Conservation (phyloP, 176 grass and related monocot genomes). For the Lolium rigidum region DNA sequence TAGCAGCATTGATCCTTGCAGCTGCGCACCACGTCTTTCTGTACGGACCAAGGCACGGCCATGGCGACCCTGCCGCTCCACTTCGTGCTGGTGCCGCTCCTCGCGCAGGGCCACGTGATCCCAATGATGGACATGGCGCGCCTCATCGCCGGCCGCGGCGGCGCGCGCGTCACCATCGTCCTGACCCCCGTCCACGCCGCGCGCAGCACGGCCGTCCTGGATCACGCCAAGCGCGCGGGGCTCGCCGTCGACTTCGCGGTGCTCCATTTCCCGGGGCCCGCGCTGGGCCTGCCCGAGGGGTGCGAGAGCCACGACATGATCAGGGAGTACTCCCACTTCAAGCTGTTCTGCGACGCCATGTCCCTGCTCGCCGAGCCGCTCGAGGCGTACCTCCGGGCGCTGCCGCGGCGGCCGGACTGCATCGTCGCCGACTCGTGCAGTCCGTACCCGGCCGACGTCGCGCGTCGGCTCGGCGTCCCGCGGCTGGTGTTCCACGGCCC, state of each 20-base stretch:
- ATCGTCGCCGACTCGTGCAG: constrained; percentile 39
- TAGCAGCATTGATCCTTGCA: background rate
- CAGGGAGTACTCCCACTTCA: background rate
- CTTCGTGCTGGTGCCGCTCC: constrained; percentile 61
- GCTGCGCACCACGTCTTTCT: background rate
- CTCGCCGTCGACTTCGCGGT: constrained; percentile 52
- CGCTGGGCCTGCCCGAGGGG: constrained; percentile 47
- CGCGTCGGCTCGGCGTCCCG: constrained; percentile 33
- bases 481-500: constrained; percentile 49
- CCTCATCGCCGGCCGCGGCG: constrained; percentile 42
- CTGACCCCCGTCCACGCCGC: constrained; percentile 50
- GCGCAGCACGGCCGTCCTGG: constrained; percentile 43
- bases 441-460: constrained; percentile 36
- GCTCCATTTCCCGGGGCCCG: constrained; percentile 47
- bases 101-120: constrained; percentile 69
- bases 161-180: constrained; percentile 50
- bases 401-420: constrained; percentile 46
- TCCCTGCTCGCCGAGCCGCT: constrained; percentile 37
- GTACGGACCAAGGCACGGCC: background rate
- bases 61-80: constrained; percentile 42
- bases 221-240: constrained; percentile 15
- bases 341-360: constrained; percentile 39
- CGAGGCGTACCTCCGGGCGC: constrained; percentile 39
- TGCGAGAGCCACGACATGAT: constrained; percentile 54
- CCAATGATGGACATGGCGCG: constrained; percentile 59